Base-by-base conservation (phyloP, 768 basidiomycete genomes). In the Boletus fagicola region DNA sequence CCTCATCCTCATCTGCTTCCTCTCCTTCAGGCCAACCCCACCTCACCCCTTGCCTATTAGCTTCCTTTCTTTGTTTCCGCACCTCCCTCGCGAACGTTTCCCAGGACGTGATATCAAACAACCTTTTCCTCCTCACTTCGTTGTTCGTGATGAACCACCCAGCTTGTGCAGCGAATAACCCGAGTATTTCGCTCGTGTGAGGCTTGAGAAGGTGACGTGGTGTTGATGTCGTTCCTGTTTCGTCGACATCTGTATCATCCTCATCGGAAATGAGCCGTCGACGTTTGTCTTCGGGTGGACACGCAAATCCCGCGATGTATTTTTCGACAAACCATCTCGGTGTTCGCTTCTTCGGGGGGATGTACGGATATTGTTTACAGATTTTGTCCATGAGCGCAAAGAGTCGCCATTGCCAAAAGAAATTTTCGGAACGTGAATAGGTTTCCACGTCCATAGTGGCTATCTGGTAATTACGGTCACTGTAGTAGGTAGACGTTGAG, bases 141-240 rank as follows among this genome's bases (percentile, higher is more conserved):
- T 80, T 80, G 49, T 84, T 76, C 12, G 80, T 77, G 38, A 84
- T 65, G 9, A 88, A 62, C 86, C 86, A 88, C 36, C 78, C 79
- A 0, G 78, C 77, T 10, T 87, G 84, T 11, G 77, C 73, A 12
- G 83, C 84, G 57, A 86, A 80, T 2, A 76, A 57, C 12, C 76
- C 75, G 36, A 74, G 65, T n/a, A 87, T 66, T 64, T 85, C 82
- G 35, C 83, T 78, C 30, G 55, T 74, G 45, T 83, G 76, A 28
- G 87, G 68, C 54, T 71, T 77, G 26, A 83, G 79, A 15, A 78
- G 75, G 40, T 76, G 73, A 26, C 80, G 76, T 15, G 75, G 74
- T 35, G 67, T 72, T 3, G 36, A 57, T 2, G 72, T 69, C 15
- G 30, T 60, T 3, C 73, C 71, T 0, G 60, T 62, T 1, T 73